phyloP scores from a whole-genome alignment of 1,284 basidiomycete genomes.

The Melanopsichium pennsylvanicum region DNA sequence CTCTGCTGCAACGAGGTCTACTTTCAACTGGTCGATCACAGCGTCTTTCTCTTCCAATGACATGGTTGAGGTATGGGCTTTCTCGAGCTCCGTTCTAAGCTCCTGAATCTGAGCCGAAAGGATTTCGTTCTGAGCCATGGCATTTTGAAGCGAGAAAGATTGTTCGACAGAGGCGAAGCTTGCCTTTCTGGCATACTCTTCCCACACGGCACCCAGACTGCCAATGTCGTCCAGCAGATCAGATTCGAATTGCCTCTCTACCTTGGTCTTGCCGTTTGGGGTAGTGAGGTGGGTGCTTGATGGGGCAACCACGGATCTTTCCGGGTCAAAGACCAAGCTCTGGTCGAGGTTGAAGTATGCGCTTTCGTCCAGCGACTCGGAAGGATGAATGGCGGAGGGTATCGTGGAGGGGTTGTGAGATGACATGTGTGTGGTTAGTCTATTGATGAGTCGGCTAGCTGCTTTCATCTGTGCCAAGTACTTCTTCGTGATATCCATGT shows the following conservation, averaged over 20 bases:
- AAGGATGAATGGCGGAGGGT: background rate
- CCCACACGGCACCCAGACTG: constrained; percentile 1
- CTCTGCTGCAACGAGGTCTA: background rate
- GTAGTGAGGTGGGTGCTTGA: constrained; percentile 9
- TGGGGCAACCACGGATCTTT: constrained; percentile 15
- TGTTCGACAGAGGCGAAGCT: constrained; percentile 15
- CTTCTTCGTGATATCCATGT: too few relatives aligned
- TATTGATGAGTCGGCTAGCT: constrained; percentile 10
- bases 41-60: background rate
- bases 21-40: background rate
- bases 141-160: constrained; percentile 1
- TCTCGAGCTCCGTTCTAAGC: background rate
- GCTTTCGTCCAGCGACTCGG: too few relatives aligned
- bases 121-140: background rate
- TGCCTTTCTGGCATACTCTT: constrained; percentile 2
- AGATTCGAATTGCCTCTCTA: constrained; percentile 1
- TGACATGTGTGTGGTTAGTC: constrained; percentile 5
- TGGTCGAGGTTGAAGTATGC: constrained; percentile 14
- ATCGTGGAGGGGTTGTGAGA: constrained; percentile 3
- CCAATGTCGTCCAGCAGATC: constrained; percentile 39
- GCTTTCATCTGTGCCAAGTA: constrained; percentile 6
- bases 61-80: too few relatives aligned
- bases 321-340: constrained; percentile 23
- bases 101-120: background rate
- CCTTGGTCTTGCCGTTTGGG: constrained; percentile 13